Evolutionary conservation across 768 basidiomycete genomes (phyloP).

Genomic region (Calocybe indica): DNA sequence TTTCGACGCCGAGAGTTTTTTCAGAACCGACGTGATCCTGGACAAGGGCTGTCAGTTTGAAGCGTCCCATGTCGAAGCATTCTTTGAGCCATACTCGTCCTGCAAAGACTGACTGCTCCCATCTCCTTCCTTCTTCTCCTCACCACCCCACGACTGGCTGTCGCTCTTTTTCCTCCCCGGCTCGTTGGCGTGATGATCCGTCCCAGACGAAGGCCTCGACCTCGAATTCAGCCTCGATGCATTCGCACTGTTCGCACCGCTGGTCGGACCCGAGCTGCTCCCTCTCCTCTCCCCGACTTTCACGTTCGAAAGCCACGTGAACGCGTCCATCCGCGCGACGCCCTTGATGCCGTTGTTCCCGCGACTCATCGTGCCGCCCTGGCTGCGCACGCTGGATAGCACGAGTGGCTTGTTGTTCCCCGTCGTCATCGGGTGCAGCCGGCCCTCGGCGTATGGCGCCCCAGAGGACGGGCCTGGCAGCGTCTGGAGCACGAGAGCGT

Average conservation of each 20-base stretch:
- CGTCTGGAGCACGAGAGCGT: conserved; percentile 2
- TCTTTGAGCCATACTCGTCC: conserved; percentile 52
- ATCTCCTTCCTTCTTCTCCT: conserved; percentile 34
- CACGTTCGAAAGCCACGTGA: conserved; percentile 71
- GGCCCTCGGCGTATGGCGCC: neutral
- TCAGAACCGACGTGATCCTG: conserved; percentile 72
- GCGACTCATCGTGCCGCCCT: conserved; percentile 41
- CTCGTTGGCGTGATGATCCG: conserved; percentile 9
- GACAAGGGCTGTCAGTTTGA: neutral
- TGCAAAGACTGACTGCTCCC: conserved; percentile 48
- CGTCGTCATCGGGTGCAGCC: neutral
- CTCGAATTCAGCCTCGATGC: conserved; percentile 41
- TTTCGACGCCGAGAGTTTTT: conserved; percentile 57
- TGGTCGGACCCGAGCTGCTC: conserved; percentile 51
- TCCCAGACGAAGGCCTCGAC: conserved; percentile 26
- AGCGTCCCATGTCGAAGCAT: neutral
- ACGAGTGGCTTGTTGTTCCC: conserved; percentile 1
- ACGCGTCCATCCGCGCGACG: conserved; percentile 51
- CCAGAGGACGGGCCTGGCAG: neutral
- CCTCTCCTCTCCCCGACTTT: conserved; percentile 54
- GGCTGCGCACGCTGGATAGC: conserved; percentile 11
- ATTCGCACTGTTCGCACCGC: conserved; percentile 40
- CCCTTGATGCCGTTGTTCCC: conserved; percentile 45
- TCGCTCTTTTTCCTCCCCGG: conserved; percentile 3
- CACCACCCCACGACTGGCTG: conserved; percentile 6